Evolutionary conservation across 2,329 filamentous ascomycete genomes (phyloP).

Genomic region (Corinectria fuckeliana): DNA sequence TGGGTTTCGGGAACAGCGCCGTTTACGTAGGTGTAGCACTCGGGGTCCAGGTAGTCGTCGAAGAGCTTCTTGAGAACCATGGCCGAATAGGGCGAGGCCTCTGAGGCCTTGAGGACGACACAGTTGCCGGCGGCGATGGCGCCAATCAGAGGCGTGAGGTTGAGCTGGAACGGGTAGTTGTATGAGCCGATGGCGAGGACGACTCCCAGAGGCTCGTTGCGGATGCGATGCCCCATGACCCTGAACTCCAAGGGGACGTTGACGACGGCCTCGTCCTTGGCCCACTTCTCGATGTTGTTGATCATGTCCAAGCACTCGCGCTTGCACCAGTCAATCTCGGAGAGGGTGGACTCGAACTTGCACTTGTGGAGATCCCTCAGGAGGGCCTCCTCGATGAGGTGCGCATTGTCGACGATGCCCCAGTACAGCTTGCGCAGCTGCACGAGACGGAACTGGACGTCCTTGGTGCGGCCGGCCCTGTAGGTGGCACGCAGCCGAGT

Average conservation of each 20-base stretch:
- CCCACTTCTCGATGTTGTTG: slow-evolving; percentile 80
- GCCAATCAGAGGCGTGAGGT: slow-evolving; percentile 79
- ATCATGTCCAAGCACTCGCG: slow-evolving; percentile 82
- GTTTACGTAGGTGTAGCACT: slow-evolving; percentile 79
- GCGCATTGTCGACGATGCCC: slow-evolving; percentile 81
- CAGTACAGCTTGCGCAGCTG: slow-evolving; percentile 97
- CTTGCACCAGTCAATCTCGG: slow-evolving; percentile 79
- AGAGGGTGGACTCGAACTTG: slow-evolving; percentile 73
- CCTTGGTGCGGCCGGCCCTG: slow-evolving; percentile 79
- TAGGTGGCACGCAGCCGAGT: slow-evolving; percentile 72
- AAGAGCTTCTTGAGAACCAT: slow-evolving; percentile 82
- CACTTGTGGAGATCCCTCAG: slow-evolving; percentile 81
- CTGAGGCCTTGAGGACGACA: slow-evolving; percentile 88
- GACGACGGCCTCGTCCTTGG: slow-evolving; percentile 77
- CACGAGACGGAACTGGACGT: slow-evolving; percentile 78
- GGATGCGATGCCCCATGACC: slow-evolving; percentile 74
- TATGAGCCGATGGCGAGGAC: slow-evolving; percentile 89
- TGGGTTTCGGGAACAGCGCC: slow-evolving; percentile 82
- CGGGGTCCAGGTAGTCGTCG: slow-evolving; percentile 75
- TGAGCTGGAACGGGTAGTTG: slow-evolving; percentile 91
- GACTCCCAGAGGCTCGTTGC: slow-evolving; percentile 86
- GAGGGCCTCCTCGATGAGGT: slow-evolving; percentile 76
- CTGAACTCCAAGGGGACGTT: slow-evolving; percentile 74
- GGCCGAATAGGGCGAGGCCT: slow-evolving; percentile 77
- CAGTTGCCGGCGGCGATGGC: slow-evolving; percentile 94